These are phyloP conservation scores for Kluyveromyces marxianus DNA, from an alignment of 1,139 yeast species.

Conservation along the genomic window DNA sequence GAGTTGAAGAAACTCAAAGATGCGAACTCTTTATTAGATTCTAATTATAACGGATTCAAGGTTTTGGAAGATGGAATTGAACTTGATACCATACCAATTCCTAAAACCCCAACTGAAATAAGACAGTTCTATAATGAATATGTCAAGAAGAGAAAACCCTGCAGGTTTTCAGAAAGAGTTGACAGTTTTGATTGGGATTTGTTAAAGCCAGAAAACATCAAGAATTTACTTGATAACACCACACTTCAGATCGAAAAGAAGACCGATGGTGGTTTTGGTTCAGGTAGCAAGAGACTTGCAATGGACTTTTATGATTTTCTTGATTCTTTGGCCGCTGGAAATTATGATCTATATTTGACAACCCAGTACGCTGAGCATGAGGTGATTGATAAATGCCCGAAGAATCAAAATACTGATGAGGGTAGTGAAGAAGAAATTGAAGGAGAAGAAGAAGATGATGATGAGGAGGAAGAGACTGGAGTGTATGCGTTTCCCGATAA, in stretches of 20 bases:
- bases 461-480: slow-evolving; percentile 17
- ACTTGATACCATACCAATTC: slow-evolving; percentile 15
- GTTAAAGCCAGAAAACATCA: slow-evolving; percentile 33
- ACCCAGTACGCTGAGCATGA: slow-evolving; percentile 53
- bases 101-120: slow-evolving; percentile 12
- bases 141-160: slow-evolving; percentile 18
- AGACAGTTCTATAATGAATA: slow-evolving; percentile 13
- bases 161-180: slow-evolving; percentile 16
- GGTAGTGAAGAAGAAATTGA: slow-evolving; percentile 23
- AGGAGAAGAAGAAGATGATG: slow-evolving; percentile 41
- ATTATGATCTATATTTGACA: slow-evolving; percentile 48
- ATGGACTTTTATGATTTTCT: slow-evolving; percentile 45
- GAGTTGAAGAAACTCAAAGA: slow-evolving; percentile 7
- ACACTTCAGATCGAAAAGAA: slow-evolving; percentile 50
- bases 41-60: slow-evolving; percentile 13
- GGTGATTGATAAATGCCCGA: slow-evolving; percentile 9
- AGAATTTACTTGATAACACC: slow-evolving; percentile 32
- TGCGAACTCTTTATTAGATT: slow-evolving; percentile 4
- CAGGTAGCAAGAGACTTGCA: slow-evolving; percentile 45
- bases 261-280: slow-evolving; percentile 55
- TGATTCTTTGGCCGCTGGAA: slow-evolving; percentile 34
- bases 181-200: slow-evolving; percentile 16
- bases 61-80: slow-evolving; percentile 7
- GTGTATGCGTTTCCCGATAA: slow-evolving; percentile 6
- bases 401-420: too few species aligned